phyloP scores from a whole-genome alignment of 2,329 filamentous ascomycete species.

The Fusarium musae region DNA sequence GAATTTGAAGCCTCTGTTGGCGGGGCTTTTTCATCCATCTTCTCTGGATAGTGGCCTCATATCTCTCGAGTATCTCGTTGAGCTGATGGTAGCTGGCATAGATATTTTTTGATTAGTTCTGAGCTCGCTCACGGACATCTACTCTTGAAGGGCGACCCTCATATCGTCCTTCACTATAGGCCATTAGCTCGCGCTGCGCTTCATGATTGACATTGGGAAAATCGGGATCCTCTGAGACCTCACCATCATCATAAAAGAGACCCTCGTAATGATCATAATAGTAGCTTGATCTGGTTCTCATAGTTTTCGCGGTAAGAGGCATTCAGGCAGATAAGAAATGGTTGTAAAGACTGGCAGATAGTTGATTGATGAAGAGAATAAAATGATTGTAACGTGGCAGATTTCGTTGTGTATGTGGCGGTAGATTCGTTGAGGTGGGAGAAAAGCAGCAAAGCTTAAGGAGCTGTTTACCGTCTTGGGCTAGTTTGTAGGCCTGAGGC shows the following conservation, averaged over 20 bases:
- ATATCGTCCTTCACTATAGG: fast-evolving
- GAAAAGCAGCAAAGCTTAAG: too few relatives aligned
- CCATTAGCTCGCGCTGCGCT: neutral
- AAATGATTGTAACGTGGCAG: neutral
- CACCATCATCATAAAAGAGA: neutral
- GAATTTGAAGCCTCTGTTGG: conserved; percentile 56
- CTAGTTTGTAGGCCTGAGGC: fast-evolving
- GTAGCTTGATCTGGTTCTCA: neutral
- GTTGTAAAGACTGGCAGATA: too few relatives aligned
- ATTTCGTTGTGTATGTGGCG: neutral
- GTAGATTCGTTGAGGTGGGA: neutral
- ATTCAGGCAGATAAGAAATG: neutral
- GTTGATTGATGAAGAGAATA: too few relatives aligned
- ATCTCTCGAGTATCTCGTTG: conserved; percentile 56
- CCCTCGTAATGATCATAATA: neutral
- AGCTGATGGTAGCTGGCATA: neutral
- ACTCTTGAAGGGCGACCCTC: neutral
- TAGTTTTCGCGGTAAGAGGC: neutral
- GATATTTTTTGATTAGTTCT: neutral
- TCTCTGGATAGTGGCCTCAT: conserved; percentile 62
- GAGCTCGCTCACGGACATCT: neutral
- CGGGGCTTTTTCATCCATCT: conserved; percentile 66
- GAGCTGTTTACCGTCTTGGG: neutral
- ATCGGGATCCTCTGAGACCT: neutral
- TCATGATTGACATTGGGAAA: neutral